These are phyloP conservation scores for Diaporthe destruens DNA, from an alignment of 2,329 filamentous ascomycete species.

Conservation along the genomic window DNA sequence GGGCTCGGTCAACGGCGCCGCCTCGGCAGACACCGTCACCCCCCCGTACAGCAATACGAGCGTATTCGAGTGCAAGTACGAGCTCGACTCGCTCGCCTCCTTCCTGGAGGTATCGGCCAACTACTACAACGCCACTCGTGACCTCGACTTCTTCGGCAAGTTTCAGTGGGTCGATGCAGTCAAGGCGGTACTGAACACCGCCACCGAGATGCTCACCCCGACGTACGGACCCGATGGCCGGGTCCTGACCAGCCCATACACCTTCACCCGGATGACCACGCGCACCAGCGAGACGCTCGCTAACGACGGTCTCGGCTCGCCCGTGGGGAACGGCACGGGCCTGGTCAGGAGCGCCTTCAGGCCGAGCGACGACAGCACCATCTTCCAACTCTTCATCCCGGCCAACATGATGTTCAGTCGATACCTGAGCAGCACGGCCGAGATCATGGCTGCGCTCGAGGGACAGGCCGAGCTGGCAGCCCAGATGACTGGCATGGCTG, in stretches of 20 bases:
- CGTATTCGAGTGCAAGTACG: constrained; percentile 97
- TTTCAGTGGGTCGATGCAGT: constrained; percentile 81
- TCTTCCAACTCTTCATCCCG: constrained; percentile 88
- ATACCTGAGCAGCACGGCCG: constrained; percentile 66
- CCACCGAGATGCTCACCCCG: constrained; percentile 77
- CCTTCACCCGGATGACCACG: constrained; percentile 67
- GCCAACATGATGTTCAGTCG: constrained; percentile 87
- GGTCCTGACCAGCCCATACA: constrained; percentile 74
- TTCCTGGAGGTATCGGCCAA: constrained; percentile 86
- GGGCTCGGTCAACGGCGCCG: constrained; percentile 68
- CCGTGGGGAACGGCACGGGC: constrained; percentile 82
- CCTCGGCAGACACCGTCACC: constrained; percentile 70
- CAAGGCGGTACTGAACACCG: constrained; percentile 74
- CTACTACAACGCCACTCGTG: constrained; percentile 81
- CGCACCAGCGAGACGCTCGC: constrained; percentile 29
- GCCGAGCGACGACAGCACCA: constrained; percentile 89
- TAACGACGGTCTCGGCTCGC: constrained; percentile 83
- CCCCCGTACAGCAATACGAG: constrained; percentile 75
- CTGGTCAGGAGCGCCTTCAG: constrained; percentile 90
- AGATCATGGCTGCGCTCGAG: constrained; percentile 59
- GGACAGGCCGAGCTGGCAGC: constrained; percentile 62
- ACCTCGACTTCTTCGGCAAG: constrained; percentile 79
- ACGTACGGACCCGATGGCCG: constrained; percentile 76
- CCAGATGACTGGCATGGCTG: constrained; percentile 69
- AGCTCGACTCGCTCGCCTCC: constrained; percentile 89